A percentile compares a stretch with the other conserved stretches of the same genome.
These are phyloP conservation scores for Ogataea paraovalis DNA, from an alignment of 805 yeast genomes.

Conservation along the genomic window DNA sequence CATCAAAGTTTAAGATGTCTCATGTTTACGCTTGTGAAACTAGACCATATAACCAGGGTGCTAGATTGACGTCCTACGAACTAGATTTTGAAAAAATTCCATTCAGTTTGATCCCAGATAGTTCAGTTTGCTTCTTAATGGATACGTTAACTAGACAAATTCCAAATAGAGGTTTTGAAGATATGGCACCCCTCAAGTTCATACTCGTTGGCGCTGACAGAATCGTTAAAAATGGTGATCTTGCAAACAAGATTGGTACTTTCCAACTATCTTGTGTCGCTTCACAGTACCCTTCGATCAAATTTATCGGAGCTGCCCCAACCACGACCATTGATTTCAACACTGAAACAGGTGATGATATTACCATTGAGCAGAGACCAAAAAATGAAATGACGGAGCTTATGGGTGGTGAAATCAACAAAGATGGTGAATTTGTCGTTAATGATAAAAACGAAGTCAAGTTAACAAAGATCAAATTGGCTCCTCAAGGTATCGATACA, in stretches of 20 bases:
- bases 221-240: constrained; percentile 88
- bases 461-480: constrained; percentile 61
- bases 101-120: constrained; percentile 83
- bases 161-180: constrained; percentile 22
- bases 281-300: constrained; percentile 57
- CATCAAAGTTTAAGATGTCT: constrained; percentile 44
- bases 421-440: constrained; percentile 30
- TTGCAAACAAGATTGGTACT: constrained; percentile 96
- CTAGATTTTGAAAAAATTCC: constrained; percentile 83
- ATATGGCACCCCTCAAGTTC: constrained; percentile 69
- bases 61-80: constrained; percentile 89
- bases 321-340: constrained; percentile 79
- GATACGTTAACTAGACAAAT: constrained; percentile 36
- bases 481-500: constrained; percentile 78
- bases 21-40: constrained; percentile 90
- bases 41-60: constrained; percentile 95
- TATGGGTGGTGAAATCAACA: constrained; percentile 57
- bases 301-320: constrained; percentile 94
- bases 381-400: constrained; percentile 71
- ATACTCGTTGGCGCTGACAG: constrained; percentile 95
- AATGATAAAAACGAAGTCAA: constrained; percentile 18
- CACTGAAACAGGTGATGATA: constrained; percentile 65
- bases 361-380: constrained; percentile 86
- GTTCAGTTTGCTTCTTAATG: constrained; percentile 81
- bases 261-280: constrained; percentile 80